Evolutionary conservation across 176 grass and related monocot species (phyloP).

Genomic region (Paspalum vaginatum): DNA sequence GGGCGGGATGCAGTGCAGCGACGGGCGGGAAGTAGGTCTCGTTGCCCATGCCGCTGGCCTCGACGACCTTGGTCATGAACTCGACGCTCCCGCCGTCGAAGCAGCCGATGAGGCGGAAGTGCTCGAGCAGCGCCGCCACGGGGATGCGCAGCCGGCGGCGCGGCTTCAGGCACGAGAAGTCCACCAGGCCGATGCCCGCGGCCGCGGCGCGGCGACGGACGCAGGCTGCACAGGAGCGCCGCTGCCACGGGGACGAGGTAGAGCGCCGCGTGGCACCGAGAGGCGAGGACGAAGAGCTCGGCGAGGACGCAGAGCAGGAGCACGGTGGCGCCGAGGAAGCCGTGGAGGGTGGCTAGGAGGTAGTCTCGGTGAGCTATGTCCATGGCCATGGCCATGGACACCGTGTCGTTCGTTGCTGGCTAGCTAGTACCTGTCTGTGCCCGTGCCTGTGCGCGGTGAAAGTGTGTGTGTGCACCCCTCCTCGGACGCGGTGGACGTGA

Average conservation of each 20-base stretch:
- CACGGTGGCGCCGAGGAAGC: constrained; percentile 5
- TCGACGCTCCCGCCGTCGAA: constrained; percentile 70
- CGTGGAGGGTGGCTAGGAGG: background rate
- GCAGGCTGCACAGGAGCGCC: constrained; percentile 36
- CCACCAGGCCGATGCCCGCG: constrained; percentile 35
- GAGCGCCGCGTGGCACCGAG: background rate
- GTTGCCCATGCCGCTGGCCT: constrained; percentile 71
- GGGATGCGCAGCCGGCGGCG: constrained; percentile 50
- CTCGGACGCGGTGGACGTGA: background rate
- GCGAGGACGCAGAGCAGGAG: constrained; percentile 52
- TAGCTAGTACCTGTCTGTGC: too few species aligned
- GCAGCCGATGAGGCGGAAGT: constrained; percentile 59
- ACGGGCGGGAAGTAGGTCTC: constrained; percentile 71
- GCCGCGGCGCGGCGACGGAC: background rate
- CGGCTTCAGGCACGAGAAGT: constrained; percentile 84
- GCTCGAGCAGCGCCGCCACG: constrained; percentile 47
- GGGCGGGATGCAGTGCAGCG: constrained; percentile 67
- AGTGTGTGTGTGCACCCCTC: background rate
- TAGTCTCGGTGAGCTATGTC: constrained; percentile 14
- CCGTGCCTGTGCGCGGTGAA: background rate
- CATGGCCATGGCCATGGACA: background rate
- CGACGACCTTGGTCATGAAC: constrained; percentile 74
- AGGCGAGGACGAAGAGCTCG: constrained; percentile 38
- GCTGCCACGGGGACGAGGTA: constrained; percentile 46
- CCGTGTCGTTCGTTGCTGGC: background rate